These are phyloP conservation scores for Hyaloperonospora brassicae DNA, from an alignment of 352 stramenopile species.

Conservation along the genomic window DNA sequence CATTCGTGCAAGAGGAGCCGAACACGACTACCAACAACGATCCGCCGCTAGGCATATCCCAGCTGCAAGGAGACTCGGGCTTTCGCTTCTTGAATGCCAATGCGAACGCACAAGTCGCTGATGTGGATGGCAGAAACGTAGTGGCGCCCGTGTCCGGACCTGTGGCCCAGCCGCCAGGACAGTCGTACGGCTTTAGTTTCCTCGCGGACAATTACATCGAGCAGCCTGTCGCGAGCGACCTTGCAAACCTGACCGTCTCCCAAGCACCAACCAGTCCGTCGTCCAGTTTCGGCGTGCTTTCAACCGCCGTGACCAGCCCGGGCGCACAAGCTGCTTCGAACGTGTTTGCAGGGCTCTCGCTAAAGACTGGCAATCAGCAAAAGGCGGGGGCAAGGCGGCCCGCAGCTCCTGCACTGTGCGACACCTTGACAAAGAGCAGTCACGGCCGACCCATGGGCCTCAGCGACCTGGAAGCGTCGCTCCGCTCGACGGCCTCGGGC, in stretches of 20 bases:
- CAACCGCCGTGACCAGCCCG: constrained; percentile 11
- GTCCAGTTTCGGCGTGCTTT: constrained; percentile 37
- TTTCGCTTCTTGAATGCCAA: constrained; percentile 42
- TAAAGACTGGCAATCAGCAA: constrained; percentile 25
- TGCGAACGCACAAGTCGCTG: constrained; percentile 17
- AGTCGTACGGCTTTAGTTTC: constrained; percentile 45
- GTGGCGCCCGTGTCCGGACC: constrained; percentile 11
- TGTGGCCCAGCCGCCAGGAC: constrained; percentile 11
- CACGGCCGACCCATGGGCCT: constrained; percentile 40
- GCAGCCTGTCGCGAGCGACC: constrained; percentile 5
- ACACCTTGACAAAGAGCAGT: constrained; percentile 32
- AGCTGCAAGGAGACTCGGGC: constrained; percentile 27
- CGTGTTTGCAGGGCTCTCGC: constrained; percentile 51
- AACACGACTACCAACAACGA: constrained; percentile 22
- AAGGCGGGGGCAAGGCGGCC: constrained; percentile 1
- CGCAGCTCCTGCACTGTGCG: constrained; percentile 21
- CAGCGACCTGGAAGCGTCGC: constrained; percentile 33
- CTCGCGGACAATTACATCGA: constrained; percentile 24
- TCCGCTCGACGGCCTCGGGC: constrained; percentile 25
- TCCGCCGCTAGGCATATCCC: constrained; percentile 29
- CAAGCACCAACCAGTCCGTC: constrained; percentile 22
- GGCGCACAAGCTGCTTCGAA: constrained; percentile 19
- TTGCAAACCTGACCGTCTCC: constrained; percentile 12
- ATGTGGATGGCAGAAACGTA: constrained; percentile 17
- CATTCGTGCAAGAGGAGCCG: constrained; percentile 36